Evolutionary conservation across 2,329 filamentous ascomycete genomes (phyloP), one percentile per base, ranked within the genome.

Genomic region (Fusarium sublunatum): DNA sequence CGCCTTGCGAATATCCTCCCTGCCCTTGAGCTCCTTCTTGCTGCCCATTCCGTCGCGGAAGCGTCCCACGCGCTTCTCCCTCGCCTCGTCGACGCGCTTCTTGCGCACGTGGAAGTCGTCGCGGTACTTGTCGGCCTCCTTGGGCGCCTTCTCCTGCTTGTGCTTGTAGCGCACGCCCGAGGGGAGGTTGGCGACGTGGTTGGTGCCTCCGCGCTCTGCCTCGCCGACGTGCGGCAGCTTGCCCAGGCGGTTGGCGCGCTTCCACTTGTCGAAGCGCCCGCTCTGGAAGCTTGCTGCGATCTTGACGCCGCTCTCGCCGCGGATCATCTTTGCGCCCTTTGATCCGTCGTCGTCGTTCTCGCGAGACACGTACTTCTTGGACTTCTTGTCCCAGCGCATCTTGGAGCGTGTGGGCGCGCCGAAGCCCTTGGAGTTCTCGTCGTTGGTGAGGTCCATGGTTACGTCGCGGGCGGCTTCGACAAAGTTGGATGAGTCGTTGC

Each of bases 331-430:
- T 58, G 79, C 76, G 43, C 85, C 85, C 73, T 88, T 89, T 69
- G 82, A 96, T 35, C 95, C 95, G 78, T 99, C 96, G 69, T 96
- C 91, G 78, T 99, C 95, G 82, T 99, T 98, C 69, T 88, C 88
- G 32, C 91, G 87, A 11, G 91, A 83, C 32, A 99, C 94, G 79
- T 98, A 99, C 79, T 97, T 98, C 79, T 91, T 96, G 72, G 88
- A 87, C 77, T 97, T 96, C 81, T 96, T 94, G 81, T 99, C 95
- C 95, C 95, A 99, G 67, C 95, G 90, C 88, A 97, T 89, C 67
- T 88, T 86, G 44, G 88, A 79, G 69, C 88, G 90, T 42, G 88
- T 86, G 3, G 92, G 87, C 70, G 91, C 88, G 61, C 88, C 93
- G 75, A 97, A 96, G 2, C 86, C 84, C 73, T 91, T 91, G 69